Evolutionary conservation across 768 basidiomycete species (phyloP).

Genomic region (Clitopilus hobsonii): DNA sequence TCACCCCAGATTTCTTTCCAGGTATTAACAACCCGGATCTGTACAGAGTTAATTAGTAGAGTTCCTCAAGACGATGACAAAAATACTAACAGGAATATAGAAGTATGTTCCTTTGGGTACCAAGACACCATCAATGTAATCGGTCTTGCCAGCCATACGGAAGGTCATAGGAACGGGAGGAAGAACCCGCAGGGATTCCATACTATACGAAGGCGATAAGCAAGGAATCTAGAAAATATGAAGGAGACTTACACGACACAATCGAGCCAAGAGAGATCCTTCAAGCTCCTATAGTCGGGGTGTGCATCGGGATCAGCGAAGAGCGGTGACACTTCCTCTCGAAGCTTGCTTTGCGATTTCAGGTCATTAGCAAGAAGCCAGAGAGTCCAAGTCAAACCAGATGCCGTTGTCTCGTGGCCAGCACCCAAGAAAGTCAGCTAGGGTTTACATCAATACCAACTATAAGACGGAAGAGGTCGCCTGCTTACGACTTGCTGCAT

Average conservation of each 20-base stretch:
- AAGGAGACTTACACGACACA: too few species aligned
- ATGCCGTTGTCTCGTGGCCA: slow-evolving; percentile 42
- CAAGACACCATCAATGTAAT: slow-evolving; percentile 36
- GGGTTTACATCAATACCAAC: not conserved
- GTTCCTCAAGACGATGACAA: not conserved
- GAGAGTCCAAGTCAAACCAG: slow-evolving; percentile 48
- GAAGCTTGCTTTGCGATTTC: slow-evolving; percentile 43
- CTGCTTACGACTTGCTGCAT: slow-evolving; percentile 47
- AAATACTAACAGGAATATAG: slow-evolving; percentile 30
- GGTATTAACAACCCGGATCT: slow-evolving; percentile 49
- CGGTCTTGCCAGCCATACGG: slow-evolving; percentile 31
- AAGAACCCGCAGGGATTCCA: slow-evolving; percentile 38
- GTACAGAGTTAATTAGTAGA: not conserved
- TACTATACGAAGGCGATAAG: too few species aligned
- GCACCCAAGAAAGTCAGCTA: slow-evolving; percentile 46
- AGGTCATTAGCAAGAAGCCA: slow-evolving; percentile 52
- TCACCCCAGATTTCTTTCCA: slow-evolving; percentile 46
- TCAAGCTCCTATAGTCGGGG: slow-evolving; percentile 36
- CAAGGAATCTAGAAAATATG: too few species aligned
- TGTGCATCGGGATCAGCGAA: slow-evolving; percentile 23
- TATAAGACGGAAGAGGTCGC: not conserved
- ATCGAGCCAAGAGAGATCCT: slow-evolving; percentile 18
- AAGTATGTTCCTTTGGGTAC: slow-evolving; percentile 43
- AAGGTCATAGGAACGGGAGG: slow-evolving; percentile 39
- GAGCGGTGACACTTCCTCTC: slow-evolving; percentile 44